Evolutionary conservation across 2,329 filamentous ascomycete species (phyloP).

Genomic region (Neoarthrinium moseri): DNA sequence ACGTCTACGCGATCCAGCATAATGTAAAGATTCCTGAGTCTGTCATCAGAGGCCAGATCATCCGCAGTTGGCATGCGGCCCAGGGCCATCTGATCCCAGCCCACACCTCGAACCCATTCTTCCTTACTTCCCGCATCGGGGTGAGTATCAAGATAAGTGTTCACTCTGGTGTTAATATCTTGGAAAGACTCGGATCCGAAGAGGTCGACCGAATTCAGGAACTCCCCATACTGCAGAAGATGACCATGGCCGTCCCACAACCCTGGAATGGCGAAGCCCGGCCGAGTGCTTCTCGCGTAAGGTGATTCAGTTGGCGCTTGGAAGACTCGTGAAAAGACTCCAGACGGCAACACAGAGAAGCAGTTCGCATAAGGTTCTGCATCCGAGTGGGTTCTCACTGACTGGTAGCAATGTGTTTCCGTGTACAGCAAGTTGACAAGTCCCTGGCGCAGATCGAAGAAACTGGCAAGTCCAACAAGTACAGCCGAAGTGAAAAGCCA

Average conservation of each 20-base stretch:
- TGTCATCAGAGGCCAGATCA: constrained; percentile 52
- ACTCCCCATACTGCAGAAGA: constrained; percentile 64
- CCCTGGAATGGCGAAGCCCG: constrained; percentile 62
- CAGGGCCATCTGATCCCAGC: constrained; percentile 69
- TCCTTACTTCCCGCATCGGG: constrained; percentile 49
- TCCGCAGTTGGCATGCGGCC: constrained; percentile 64
- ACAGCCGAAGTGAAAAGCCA: constrained; percentile 19
- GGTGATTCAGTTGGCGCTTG: constrained; percentile 27
- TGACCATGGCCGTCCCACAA: constrained; percentile 73
- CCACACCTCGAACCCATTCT: constrained; percentile 65
- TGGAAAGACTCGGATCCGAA: constrained; percentile 57
- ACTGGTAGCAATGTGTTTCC: constrained; percentile 41
- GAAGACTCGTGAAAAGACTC: constrained; percentile 50
- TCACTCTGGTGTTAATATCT: constrained; percentile 53
- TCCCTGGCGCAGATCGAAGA: constrained; percentile 20
- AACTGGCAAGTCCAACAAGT: constrained; percentile 20
- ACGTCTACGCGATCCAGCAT: constrained; percentile 71
- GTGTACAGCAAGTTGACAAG: constrained; percentile 19
- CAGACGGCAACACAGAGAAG: constrained; percentile 51
- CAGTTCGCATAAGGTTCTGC: constrained; percentile 43
- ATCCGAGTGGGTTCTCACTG: constrained; percentile 40
- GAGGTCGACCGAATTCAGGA: constrained; percentile 63
- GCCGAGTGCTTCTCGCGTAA: constrained; percentile 27
- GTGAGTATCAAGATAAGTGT: constrained; percentile 47
- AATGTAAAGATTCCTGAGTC: constrained; percentile 56